Percentiles rank a stretch among this genome's conserved stretches.
These are phyloP conservation scores for Arabidopsis suecica DNA, from an alignment of 345 rosid species.

Conservation along the genomic window DNA sequence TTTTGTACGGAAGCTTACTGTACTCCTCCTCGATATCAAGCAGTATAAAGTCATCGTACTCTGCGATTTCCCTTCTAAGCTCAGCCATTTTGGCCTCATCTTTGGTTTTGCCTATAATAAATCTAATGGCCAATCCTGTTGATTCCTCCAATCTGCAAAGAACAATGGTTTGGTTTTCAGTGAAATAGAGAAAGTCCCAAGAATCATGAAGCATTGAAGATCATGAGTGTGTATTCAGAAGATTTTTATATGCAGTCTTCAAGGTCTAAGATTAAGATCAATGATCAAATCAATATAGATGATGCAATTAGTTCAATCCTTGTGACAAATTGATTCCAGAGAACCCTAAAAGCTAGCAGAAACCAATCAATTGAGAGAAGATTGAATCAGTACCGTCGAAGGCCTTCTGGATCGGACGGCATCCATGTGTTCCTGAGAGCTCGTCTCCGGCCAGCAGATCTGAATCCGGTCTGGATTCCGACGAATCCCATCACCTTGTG, in stretches of 20 bases:
- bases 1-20: slow-evolving; percentile 97
- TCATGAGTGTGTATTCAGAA: not conserved
- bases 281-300: slow-evolving; percentile 15
- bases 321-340: slow-evolving; percentile 18
- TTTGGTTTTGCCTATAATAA: slow-evolving; percentile 74
- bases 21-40: slow-evolving; percentile 96
- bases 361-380: slow-evolving; percentile 9
- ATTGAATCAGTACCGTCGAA: slow-evolving; percentile 62
- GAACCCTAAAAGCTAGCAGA: slow-evolving; percentile 18
- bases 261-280: slow-evolving; percentile 18
- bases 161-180: not conserved
- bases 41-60: slow-evolving; percentile 83
- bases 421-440: slow-evolving; percentile 88
- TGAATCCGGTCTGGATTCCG: slow-evolving; percentile 89
- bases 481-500: slow-evolving; percentile 88
- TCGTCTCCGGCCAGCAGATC: slow-evolving; percentile 64
- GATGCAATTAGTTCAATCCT: slow-evolving; percentile 3
- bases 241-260: slow-evolving; percentile 3
- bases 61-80: slow-evolving; percentile 72
- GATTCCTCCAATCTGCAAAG: slow-evolving; percentile 79
- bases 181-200: slow-evolving; percentile 3
- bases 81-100: slow-evolving; percentile 64
- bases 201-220: slow-evolving; percentile 14
- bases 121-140: slow-evolving; percentile 81
- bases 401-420: slow-evolving; percentile 83